Evolutionary conservation across 2,329 filamentous ascomycete genomes (phyloP).

Genomic region (Huntiella abstrusa): DNA sequence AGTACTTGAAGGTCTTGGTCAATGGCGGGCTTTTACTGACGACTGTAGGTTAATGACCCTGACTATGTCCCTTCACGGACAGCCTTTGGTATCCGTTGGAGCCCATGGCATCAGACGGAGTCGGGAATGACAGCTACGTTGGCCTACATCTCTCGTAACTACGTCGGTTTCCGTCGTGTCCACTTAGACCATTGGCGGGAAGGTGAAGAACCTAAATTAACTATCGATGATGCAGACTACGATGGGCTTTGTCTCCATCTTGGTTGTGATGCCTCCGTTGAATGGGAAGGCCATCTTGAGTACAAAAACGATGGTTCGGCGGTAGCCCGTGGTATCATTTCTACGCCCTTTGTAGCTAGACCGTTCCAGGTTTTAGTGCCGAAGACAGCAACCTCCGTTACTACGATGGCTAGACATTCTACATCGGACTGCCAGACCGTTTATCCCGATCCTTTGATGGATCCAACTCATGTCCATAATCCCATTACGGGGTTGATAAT

Average conservation of each 20-base stretch:
- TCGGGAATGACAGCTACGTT: constrained; percentile 22
- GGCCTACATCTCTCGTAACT: constrained; percentile 30
- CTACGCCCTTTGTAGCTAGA: constrained; percentile 29
- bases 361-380: constrained; percentile 31
- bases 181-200: constrained; percentile 22
- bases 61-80: constrained; percentile 30
- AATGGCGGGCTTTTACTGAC: background rate
- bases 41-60: constrained; percentile 20
- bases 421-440: constrained; percentile 27
- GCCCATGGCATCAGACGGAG: constrained; percentile 26
- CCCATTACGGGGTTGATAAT: constrained; percentile 33
- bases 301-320: constrained; percentile 18
- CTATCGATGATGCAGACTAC: constrained; percentile 23
- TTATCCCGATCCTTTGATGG: constrained; percentile 20
- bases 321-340: constrained; percentile 34
- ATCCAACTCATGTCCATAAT: constrained; percentile 17
- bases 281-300: constrained; percentile 35
- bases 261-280: constrained; percentile 32
- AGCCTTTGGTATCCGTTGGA: constrained; percentile 34
- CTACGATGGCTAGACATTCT: constrained; percentile 19
- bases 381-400: constrained; percentile 13
- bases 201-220: constrained; percentile 20
- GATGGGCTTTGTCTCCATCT: constrained; percentile 32
- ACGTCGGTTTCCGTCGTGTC: constrained; percentile 36
- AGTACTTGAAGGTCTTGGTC: constrained; percentile 11